phyloP scores from a whole-genome alignment of 2,329 filamentous ascomycete genomes.

The Trichoderma sp. region DNA sequence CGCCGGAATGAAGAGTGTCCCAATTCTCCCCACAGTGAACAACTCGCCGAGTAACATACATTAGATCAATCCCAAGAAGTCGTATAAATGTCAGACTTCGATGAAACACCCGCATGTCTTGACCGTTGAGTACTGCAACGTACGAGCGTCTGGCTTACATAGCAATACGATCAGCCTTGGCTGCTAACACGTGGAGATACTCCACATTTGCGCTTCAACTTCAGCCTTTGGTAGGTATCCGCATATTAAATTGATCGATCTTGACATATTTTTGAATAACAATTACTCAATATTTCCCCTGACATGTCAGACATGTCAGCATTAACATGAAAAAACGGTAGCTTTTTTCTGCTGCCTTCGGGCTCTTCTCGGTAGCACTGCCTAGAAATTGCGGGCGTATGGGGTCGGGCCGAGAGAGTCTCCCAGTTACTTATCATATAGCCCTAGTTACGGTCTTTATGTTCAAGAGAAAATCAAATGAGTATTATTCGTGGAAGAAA shows the following conservation, averaged over 20 bases:
- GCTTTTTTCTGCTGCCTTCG: neutral
- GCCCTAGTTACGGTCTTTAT: neutral
- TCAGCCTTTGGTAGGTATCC: neutral
- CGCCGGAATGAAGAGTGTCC: neutral
- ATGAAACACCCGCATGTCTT: neutral
- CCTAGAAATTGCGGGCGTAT: neutral
- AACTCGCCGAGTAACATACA: slow-evolving; percentile 1
- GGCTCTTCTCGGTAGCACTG: slow-evolving; percentile 13
- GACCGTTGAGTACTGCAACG: neutral
- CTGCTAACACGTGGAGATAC: neutral
- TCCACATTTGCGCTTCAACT: slow-evolving; percentile 1
- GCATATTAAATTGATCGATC: neutral
- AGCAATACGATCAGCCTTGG: neutral
- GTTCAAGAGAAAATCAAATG: neutral
- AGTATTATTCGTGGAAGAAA: neutral
- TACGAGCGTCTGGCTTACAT: neutral
- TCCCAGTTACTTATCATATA: neutral
- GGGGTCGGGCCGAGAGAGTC: slow-evolving; percentile 10
- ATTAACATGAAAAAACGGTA: too few relatives aligned
- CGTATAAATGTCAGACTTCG: neutral
- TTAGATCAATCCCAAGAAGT: neutral
- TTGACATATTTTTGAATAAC: neutral
- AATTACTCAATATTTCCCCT: neutral
- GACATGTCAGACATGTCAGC: neutral
- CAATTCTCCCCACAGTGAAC: neutral